These are phyloP conservation scores for Dryas alaskensis DNA, from an alignment of 306 rosid species.

Conservation along the genomic window DNA sequence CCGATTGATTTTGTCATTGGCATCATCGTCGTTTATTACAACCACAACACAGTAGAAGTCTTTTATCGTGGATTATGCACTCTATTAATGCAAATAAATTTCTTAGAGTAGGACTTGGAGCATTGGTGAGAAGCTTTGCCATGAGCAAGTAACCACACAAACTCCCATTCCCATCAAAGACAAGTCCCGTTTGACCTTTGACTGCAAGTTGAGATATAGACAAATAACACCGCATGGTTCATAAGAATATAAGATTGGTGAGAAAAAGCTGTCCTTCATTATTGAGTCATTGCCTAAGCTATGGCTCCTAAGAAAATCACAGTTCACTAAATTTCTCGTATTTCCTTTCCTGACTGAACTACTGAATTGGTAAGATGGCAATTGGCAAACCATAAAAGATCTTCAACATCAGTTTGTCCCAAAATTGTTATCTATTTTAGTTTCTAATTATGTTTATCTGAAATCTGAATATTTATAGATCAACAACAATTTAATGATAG, in stretches of 20 bases:
- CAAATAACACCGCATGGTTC: not conserved
- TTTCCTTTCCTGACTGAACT: not conserved
- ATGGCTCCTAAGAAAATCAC: not conserved
- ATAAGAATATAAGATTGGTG: not conserved
- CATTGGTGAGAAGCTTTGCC: no score
- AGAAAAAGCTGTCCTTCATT: not conserved
- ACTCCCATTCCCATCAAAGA: no score
- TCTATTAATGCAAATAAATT: no score
- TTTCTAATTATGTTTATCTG: not conserved
- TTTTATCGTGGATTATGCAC: no score
- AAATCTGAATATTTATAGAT: slow-evolving; percentile 9
- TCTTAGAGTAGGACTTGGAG: no score
- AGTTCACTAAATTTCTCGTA: not conserved
- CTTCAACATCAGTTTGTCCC: not conserved
- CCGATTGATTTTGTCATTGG: no score
- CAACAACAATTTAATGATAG: slow-evolving; percentile 10
- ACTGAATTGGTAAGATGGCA: not conserved
- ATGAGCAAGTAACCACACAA: no score
- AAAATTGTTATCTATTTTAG: slow-evolving; percentile 23
- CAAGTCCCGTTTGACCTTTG: not conserved
- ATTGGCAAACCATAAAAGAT: not conserved
- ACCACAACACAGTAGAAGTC: no score
- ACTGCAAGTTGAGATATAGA: not conserved
- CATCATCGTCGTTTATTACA: no score
- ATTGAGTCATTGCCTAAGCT: not conserved